These are phyloP conservation scores for Gamsiella multidivaricata DNA, from an alignment of 192 early-diverging fungal species.

Conservation along the genomic window DNA sequence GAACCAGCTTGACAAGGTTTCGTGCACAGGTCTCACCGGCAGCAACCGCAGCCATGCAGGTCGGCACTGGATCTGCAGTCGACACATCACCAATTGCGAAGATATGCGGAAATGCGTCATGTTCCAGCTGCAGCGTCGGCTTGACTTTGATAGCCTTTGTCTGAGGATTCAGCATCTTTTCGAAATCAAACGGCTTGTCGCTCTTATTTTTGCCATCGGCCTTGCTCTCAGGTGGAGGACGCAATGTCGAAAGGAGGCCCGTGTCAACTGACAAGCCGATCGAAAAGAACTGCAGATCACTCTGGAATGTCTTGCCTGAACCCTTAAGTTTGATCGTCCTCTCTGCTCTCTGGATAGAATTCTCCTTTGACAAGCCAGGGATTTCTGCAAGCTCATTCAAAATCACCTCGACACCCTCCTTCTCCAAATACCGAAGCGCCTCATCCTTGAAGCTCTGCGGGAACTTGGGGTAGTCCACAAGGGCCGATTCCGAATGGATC, in stretches of 20 bases:
- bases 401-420: conserved; percentile 57
- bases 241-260: conserved; percentile 17
- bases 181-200: conserved; percentile 35
- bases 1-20: conserved; percentile 35
- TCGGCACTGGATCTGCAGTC: conserved; percentile 58
- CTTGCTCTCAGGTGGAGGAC: conserved; percentile 72
- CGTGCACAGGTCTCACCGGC: conserved; percentile 30
- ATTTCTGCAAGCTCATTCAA: conserved; percentile 61
- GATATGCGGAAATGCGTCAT: conserved; percentile 66
- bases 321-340: conserved; percentile 48
- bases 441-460: conserved; percentile 64
- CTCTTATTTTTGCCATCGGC: conserved; percentile 67
- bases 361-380: conserved; percentile 61
- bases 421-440: conserved; percentile 64
- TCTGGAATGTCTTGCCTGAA: conserved; percentile 51
- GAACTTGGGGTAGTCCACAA: conserved; percentile 64
- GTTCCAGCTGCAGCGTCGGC: conserved; percentile 77
- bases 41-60: conserved; percentile 21
- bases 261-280: conserved; percentile 35
- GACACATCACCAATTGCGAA: conserved; percentile 83
- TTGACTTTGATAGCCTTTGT: conserved; percentile 71
- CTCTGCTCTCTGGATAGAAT: conserved; percentile 58
- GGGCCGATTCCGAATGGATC: conserved; percentile 66
- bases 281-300: conserved; percentile 53
- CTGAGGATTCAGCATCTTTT: conserved; percentile 54